phyloP scores from a whole-genome alignment of 2,329 filamentous ascomycete species.

The Paracamarosporium sp. region DNA sequence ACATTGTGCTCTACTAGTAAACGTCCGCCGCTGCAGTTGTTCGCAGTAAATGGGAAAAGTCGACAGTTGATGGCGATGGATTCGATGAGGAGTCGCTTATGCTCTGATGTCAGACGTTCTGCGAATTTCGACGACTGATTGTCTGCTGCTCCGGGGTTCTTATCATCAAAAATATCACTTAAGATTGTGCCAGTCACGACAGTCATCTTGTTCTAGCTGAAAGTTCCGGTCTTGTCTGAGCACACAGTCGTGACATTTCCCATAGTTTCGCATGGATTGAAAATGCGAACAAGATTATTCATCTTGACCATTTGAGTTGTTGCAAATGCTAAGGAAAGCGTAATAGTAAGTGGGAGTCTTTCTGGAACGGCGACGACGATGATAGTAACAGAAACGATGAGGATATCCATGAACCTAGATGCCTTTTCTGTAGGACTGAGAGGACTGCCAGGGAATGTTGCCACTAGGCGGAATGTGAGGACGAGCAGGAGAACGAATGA shows the following conservation, averaged over 20 bases:
- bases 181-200: slow-evolving; percentile 46
- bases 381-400: slow-evolving; percentile 48
- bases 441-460: slow-evolving; percentile 36
- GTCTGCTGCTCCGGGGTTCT: slow-evolving; percentile 58
- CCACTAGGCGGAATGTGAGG: slow-evolving; percentile 47
- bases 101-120: slow-evolving; percentile 50
- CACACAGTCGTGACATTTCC: slow-evolving; percentile 46
- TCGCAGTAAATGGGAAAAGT: too few species aligned
- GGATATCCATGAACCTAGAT: slow-evolving; percentile 46
- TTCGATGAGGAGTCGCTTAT: slow-evolving; percentile 26
- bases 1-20: too few species aligned
- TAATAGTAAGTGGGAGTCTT: slow-evolving; percentile 40
- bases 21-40: too few species aligned
- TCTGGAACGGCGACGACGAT: slow-evolving; percentile 49
- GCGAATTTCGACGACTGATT: slow-evolving; percentile 50
- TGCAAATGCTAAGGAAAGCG: slow-evolving; percentile 36
- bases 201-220: slow-evolving; percentile 52
- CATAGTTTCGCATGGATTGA: slow-evolving; percentile 45
- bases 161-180: slow-evolving; percentile 53
- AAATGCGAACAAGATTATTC: slow-evolving; percentile 43
- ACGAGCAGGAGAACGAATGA: slow-evolving; percentile 45
- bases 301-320: slow-evolving; percentile 42
- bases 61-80: slow-evolving; percentile 48
- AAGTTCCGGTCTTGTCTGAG: slow-evolving; percentile 46
- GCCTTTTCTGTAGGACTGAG: slow-evolving; percentile 38